Evolutionary conservation across 2,329 filamentous ascomycete species (phyloP), one percentile per base, ranked within the genome.

Genomic region (Mollisiaceae sp.): DNA sequence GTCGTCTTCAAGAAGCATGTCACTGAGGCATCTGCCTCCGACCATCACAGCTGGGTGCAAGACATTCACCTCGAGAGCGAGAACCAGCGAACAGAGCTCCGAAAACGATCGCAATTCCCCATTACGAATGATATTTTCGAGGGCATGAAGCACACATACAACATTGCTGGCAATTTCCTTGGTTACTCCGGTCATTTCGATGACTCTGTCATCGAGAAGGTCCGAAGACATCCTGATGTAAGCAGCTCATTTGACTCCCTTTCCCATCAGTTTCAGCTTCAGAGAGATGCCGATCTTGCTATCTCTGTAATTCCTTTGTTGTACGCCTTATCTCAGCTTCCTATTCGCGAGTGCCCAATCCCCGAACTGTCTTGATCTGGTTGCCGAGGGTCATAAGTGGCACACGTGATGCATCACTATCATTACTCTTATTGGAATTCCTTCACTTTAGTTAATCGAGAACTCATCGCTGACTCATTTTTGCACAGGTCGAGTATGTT

Each of bases 1-100:
- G 86, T 99, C 82, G 94, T 97, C 80, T 97, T 99, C 88, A 99
- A 99, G 90, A 92, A 97, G 81, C 92, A 98, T 79, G 92, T 99
- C 72, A 87, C 89, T 75, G 83, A 90, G 65, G 82, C 84, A 54
- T 83, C 86, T 70, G 93, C 91, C 63, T 81, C 84, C 62, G 85
- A 89, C 77, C 95, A 99, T 81, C 94, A 97, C 79, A 86, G 80
- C 78, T 99, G 95, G 95, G 88, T 99, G 75, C 89, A 97, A 85
- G 86, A 91, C 81, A 85, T 97, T 76, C 95, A 98, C 82, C 77
- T 82, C 45, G 81, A 87, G 72, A 85, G 85, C 75, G 86, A 93
- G 80, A 82, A 84, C 73, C 83, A 89, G 76, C 91, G 91, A 77
- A 86, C 89, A 73, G 94, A 97, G 85, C 91, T 99, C 75, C 90